Base-by-base conservation (phyloP, 148 eudicot species). In the Dianthus caryophyllus region DNA sequence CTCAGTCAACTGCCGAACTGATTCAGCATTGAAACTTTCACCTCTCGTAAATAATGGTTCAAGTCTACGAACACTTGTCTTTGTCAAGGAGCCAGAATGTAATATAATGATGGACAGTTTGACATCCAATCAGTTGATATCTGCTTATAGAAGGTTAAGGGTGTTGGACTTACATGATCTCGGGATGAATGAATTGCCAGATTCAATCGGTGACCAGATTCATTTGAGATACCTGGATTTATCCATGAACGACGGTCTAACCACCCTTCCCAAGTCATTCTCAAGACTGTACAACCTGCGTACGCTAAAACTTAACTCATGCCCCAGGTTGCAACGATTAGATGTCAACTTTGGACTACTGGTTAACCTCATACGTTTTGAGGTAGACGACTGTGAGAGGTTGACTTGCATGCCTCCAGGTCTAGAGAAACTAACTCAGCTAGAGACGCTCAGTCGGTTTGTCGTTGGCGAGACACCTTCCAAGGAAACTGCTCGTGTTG, bases 151-250 rank as follows among this genome's bases (percentile, higher is more conserved):
- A 12, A 53, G 63, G 39, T 72, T 74, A 6, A 61, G 77, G 73
- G 73, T 68, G 43, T 55, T 74, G 30, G 77, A 68, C 68, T 54
- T 74, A 68, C 73, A 74, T 21, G 53, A 74, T 33, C 73, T 61
- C 43, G 67, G 67, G 22, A 20, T 75, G 44, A 20, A 47, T 44
- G 74, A 69, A 48, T 48, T 70, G 70, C 73, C 74, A 0, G 51
- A 20, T 31, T 75, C 65, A 9, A 48, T 69, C 6, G 65, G 65
- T 16, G 44, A 70, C 30, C 69, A 69, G 11, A 75, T 75, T 30
- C 78, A 75, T 10, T 49, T 75, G 24, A 75, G 78, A 61, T 69
- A 55, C 27, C 65, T 70, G n/a, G 74, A 75, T 50, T 48, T 70
- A 46, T 70, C 74, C 18, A 47, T 69, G 74, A 75, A 69, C 69